Evolutionary conservation across 495 filamentous ascomycete genomes (phyloP), one percentile per base, ranked within the genome.

Genomic region (Tirmania nivea): DNA sequence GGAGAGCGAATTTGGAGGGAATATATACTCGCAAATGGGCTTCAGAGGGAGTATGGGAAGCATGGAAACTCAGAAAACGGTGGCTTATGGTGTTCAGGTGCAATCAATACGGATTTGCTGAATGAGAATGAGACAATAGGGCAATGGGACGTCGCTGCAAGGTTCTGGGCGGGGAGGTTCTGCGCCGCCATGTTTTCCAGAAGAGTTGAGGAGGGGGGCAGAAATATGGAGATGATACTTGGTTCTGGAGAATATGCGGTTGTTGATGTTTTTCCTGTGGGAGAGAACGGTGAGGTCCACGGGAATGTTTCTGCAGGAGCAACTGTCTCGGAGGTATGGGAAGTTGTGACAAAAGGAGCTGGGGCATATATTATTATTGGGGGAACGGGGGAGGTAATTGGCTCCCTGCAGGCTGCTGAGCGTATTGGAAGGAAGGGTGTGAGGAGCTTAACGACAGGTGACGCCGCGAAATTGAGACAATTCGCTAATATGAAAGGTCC

Each of bases 111-210:
- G 10, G 10, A 53, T 31, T 12, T 60, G 16, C 25, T 60, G 2
- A 49, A 54, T 21, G 57, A 60, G n/a, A 57, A 57, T 16, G 59
- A 60, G 39, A 25, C 53, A 3, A 31, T 49, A 1, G 57, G 57
- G 3, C 59, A 60, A 45, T 60, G 53, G 10, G 59, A 60, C 34
- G 52, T 51, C 14, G 58, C 57, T 9, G 31, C 56, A 0, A 56
- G 59, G 17, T 60, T 60, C 49, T 60, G 59, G 57, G 59, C 59
- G 6, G 54, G 54, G 6, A 48, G 59, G 34, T 60, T 60, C 34
- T 60, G 56, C 11, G 52, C 56, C 2, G 51, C 51, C 12, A 14
- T 45, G 17, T 45, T 45, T 45, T 45, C 39, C 5, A 8, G 39
- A 19, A 8, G 9, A 19, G 9, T 45, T 14, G 17, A 8, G 39